These are phyloP conservation scores for Suhomyces kunorum DNA, from an alignment of 1,139 yeast genomes.

Conservation along the genomic window DNA sequence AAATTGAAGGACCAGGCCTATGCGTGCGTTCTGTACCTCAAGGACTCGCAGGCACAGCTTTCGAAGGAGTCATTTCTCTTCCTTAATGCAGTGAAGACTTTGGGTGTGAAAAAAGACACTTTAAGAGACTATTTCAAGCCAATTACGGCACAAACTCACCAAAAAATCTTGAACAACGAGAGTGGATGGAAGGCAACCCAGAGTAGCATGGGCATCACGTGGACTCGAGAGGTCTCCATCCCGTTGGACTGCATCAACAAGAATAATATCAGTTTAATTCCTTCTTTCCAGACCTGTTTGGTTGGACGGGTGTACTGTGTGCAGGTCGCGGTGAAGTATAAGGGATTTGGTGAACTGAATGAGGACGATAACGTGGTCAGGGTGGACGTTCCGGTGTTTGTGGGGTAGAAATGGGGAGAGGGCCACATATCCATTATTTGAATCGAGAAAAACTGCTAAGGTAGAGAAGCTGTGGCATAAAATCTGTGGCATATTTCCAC, in stretches of 20 bases:
- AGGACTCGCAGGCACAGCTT: conserved; percentile 34
- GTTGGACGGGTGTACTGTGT: conserved; percentile 46
- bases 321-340: conserved; percentile 41
- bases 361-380: conserved; percentile 39
- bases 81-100: conserved; percentile 40
- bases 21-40: conserved; percentile 37
- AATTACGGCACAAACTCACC: conserved; percentile 24
- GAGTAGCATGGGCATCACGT: conserved; percentile 22
- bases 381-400: conserved; percentile 45
- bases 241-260: conserved; percentile 39
- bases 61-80: conserved; percentile 40
- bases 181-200: conserved; percentile 34
- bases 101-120: conserved; percentile 46
- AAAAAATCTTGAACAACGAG: conserved; percentile 26
- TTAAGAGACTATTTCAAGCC: conserved; percentile 40
- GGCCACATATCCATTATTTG: too few species aligned
- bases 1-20: conserved; percentile 37
- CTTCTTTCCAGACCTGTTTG: conserved; percentile 47
- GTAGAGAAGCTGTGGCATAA: too few species aligned
- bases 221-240: conserved; percentile 32
- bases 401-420: conserved; percentile 27
- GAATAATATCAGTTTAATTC: conserved; percentile 42
- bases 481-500: too few species aligned
- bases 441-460: not conserved
- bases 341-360: conserved; percentile 40